Conservation (phyloP, 768 basidiomycete genomes). For the Cytidiella melzeri region DNA sequence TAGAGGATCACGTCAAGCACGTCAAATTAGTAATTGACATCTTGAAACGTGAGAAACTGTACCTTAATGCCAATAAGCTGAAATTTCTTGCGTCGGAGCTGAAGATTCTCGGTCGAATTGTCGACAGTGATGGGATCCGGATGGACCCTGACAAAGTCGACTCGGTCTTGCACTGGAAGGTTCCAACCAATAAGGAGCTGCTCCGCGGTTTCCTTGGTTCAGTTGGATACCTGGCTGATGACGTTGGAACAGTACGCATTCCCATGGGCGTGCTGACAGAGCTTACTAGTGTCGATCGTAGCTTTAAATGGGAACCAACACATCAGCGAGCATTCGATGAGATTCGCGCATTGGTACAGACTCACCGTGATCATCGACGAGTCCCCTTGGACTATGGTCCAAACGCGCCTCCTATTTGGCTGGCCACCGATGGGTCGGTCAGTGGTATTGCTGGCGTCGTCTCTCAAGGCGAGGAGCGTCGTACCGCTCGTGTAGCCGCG, state of each 20-base stretch:
- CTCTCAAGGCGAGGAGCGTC: slow-evolving; percentile 18
- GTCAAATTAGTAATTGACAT: slow-evolving; percentile 29
- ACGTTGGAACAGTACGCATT: slow-evolving; percentile 27
- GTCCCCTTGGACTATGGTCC: slow-evolving; percentile 18
- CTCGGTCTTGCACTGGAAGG: slow-evolving; percentile 26
- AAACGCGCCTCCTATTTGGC: slow-evolving; percentile 14
- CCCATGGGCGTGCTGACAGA: slow-evolving; percentile 31
- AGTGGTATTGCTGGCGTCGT: slow-evolving; percentile 20
- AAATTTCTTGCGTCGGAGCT: slow-evolving; percentile 25
- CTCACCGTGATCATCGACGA: no score
- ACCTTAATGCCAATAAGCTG: slow-evolving; percentile 31
- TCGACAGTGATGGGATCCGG: slow-evolving; percentile 21
- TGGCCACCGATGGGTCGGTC: no score
- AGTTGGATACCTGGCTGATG: slow-evolving; percentile 31
- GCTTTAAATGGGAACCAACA: slow-evolving; percentile 17
- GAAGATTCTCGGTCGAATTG: slow-evolving; percentile 26
- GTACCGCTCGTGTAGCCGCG: slow-evolving; percentile 16
- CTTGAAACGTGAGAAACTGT: slow-evolving; percentile 29
- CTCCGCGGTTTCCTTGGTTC: slow-evolving; percentile 30
- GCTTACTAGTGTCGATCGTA: slow-evolving; percentile 7
- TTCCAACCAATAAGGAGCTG: slow-evolving; percentile 23
- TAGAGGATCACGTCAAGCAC: slow-evolving; percentile 26
- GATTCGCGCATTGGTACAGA: no score
- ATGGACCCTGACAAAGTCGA: slow-evolving; percentile 24
- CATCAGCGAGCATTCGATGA: slow-evolving; percentile 28